Evolutionary conservation across 1,139 yeast species (phyloP).

Genomic region (Debaryomycetaceae sp.): DNA sequence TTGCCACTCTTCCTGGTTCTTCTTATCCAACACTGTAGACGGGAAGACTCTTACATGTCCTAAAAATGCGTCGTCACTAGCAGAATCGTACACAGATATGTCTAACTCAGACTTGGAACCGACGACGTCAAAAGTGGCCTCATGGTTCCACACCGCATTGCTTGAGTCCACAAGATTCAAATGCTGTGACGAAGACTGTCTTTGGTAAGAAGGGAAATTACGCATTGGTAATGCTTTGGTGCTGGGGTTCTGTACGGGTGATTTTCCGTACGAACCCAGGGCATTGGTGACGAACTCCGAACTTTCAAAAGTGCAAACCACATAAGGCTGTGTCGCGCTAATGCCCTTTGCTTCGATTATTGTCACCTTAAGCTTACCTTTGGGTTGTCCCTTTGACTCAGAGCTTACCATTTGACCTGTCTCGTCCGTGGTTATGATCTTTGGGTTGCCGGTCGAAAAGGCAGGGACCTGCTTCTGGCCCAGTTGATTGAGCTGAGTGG

Average conservation of each 20-base stretch:
- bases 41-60: constrained; percentile 83
- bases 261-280: constrained; percentile 59
- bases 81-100: constrained; percentile 82
- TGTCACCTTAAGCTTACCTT: constrained; percentile 78
- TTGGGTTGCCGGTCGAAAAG: constrained; percentile 23
- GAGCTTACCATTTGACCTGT: constrained; percentile 34
- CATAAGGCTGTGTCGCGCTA: constrained; percentile 71
- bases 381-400: constrained; percentile 45
- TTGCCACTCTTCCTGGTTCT: constrained; percentile 60
- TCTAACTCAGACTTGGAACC: constrained; percentile 81
- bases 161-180: constrained; percentile 44
- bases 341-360: constrained; percentile 78
- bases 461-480: constrained; percentile 8
- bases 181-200: constrained; percentile 66
- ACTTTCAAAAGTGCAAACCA: constrained; percentile 89
- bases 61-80: constrained; percentile 74
- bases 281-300: constrained; percentile 87
- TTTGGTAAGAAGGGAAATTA: constrained; percentile 49
- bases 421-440: constrained; percentile 46
- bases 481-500: background rate
- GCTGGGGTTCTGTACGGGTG: constrained; percentile 20
- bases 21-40: constrained; percentile 41
- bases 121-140: constrained; percentile 87
- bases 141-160: constrained; percentile 86
- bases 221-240: constrained; percentile 17